Conservation (phyloP, 345 rosid genomes). For the Xanthoceras sorbifolium region DNA sequence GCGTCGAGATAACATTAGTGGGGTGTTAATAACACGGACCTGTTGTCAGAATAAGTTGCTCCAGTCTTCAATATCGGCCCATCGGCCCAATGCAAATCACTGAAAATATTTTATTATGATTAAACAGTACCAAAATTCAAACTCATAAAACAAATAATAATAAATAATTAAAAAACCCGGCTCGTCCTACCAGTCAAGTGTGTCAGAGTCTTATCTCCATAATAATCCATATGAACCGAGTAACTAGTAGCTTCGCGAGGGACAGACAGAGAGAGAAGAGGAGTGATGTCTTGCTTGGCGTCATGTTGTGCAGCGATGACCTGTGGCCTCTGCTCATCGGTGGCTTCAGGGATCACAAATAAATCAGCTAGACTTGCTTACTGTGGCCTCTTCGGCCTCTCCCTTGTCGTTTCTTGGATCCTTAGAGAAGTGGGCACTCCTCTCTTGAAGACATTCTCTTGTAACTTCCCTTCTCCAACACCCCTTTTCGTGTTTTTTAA, state of each 20-base stretch:
- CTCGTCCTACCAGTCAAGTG: background rate
- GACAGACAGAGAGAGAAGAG: constrained; percentile 14
- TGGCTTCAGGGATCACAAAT: constrained; percentile 79
- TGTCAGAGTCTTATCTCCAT: background rate
- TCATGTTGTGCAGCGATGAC: constrained; percentile 79
- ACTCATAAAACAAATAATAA: background rate
- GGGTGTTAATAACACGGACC: background rate
- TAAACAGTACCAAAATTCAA: background rate
- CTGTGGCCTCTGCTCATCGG: constrained; percentile 89
- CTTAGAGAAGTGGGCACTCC: constrained; percentile 84
- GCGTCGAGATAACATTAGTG: too few relatives aligned
- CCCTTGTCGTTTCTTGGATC: constrained; percentile 86
- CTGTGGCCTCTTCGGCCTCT: constrained; percentile 90
- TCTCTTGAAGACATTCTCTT: constrained; percentile 70
- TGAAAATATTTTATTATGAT: too few relatives aligned
- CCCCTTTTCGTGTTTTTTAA: background rate
- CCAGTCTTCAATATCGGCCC: background rate
- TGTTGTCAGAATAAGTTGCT: background rate
- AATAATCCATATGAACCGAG: background rate
- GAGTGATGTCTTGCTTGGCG: constrained; percentile 89
- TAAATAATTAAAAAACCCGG: background rate
- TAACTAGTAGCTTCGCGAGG: constrained; percentile 8
- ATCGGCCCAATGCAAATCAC: background rate
- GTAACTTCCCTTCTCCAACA: constrained; percentile 36
- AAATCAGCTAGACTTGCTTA: constrained; percentile 89